These are phyloP conservation scores for Phaffia tasmanica DNA, from an alignment of 768 basidiomycete species.

Conservation along the genomic window DNA sequence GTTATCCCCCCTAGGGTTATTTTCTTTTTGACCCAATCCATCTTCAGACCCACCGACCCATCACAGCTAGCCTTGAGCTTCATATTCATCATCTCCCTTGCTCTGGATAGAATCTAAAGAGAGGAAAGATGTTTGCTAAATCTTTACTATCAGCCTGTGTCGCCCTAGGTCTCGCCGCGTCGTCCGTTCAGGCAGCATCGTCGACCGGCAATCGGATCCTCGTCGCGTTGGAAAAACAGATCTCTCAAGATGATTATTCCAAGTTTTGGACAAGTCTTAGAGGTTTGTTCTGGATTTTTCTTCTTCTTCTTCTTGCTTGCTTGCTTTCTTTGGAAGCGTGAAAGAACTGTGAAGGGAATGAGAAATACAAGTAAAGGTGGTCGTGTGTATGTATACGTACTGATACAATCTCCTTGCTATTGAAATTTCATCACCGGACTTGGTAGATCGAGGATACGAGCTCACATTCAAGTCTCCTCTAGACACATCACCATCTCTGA, in stretches of 20 bases:
- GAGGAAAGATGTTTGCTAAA: too few relatives aligned
- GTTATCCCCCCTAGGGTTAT: too few relatives aligned
- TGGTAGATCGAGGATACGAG: constrained; percentile 64
- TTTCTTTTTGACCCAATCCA: too few relatives aligned
- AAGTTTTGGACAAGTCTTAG: constrained; percentile 68
- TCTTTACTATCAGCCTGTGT: neutral
- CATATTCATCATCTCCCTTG: constrained; percentile 9
- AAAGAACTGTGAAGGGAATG: neutral
- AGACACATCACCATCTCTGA: constrained; percentile 50
- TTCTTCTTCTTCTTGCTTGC: neutral
- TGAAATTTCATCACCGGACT: neutral
- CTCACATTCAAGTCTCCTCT: constrained; percentile 77
- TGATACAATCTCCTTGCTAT: too few relatives aligned
- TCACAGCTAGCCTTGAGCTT: neutral
- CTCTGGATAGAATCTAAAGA: neutral
- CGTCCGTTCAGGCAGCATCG: constrained; percentile 6
- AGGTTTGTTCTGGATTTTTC: constrained; percentile 43
- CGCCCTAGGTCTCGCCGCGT: neutral
- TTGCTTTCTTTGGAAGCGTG: neutral
- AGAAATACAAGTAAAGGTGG: too few relatives aligned
- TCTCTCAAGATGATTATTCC: constrained; percentile 60
- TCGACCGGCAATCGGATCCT: constrained; percentile 46
- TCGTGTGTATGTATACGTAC: too few relatives aligned
- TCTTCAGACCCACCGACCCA: neutral
- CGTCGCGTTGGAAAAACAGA: constrained; percentile 64